Evolutionary conservation across 192 early-diverging fungal species (phyloP), one percentile per base, ranked within the genome.

Genomic region (Dissophora ornata): DNA sequence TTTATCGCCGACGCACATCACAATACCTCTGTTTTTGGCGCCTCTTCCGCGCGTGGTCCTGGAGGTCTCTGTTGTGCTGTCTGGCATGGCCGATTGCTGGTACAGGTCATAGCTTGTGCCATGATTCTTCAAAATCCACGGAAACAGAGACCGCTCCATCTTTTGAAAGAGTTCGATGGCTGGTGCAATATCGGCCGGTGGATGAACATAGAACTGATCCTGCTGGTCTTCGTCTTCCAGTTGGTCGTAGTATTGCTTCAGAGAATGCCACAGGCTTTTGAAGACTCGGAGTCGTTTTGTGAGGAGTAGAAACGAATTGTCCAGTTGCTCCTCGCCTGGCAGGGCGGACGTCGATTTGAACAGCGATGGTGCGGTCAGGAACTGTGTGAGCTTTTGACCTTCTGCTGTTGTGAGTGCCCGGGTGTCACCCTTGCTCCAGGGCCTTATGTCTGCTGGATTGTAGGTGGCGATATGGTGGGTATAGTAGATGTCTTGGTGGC

Each of bases 1-100:
- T 22, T 62, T 36, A 45, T 86, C 49, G 33, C 85, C 85, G 6
- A 80, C 80, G 21, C 79, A 81, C 57, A 86, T 73, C n/a, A 67
- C 52, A 13, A 65, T 65, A 7, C 51, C 62, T 1, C 51, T 33
- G 36, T 38, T 38, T 12, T 38, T 38, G 36, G 12, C 36, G 36
- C 12, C 12, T 12, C 12, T 38, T 38, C n/a, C n/a, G n/a, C n/a
- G n/a, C n/a, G 36, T 5, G 12, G 12, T 5, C 7, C 36, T 5
- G 12, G 12, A 38, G 36, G 7, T 38, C 12, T 38, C 36, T 12
- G 36, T 5, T 38, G 12, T 12, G 2, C 63, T 42, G 4, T 38
- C 64, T 18, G 36, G 28, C 22, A 44, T 24, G 10, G 33, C 19
- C 4, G 45, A 28, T 12, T 67, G 32, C 13, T 34, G 52, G 32